These are phyloP conservation scores for Pyrus hybrid DNA, from an alignment of 331 rosid genomes.

Conservation along the genomic window DNA sequence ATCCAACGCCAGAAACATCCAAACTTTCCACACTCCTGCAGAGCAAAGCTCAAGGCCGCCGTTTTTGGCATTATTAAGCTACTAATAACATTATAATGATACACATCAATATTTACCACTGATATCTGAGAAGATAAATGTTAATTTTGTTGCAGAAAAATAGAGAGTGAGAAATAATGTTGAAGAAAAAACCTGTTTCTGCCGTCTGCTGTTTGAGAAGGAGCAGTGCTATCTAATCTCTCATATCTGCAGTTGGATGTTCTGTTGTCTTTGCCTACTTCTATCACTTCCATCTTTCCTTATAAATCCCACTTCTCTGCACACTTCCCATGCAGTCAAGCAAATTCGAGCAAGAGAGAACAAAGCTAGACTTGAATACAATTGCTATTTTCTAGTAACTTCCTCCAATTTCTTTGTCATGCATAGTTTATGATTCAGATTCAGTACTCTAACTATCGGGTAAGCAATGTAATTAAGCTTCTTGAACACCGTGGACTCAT, in stretches of 20 bases:
- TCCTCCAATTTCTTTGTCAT: background rate
- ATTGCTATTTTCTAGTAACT: no score
- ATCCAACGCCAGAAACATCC: constrained; percentile 12
- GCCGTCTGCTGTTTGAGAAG: constrained; percentile 5
- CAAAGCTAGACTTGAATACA: background rate
- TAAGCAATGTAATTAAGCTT: background rate
- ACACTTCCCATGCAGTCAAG: background rate
- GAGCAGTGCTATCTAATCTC: constrained; percentile 14
- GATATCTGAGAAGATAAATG: no score
- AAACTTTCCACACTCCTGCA: constrained; percentile 2
- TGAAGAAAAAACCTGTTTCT: constrained; percentile 6
- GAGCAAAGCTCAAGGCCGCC: background rate
- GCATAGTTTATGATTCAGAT: background rate
- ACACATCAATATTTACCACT: no score
- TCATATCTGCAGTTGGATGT: constrained; percentile 2
- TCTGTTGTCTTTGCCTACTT: constrained; percentile 9
- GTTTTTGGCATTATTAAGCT: background rate
- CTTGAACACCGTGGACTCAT: no score
- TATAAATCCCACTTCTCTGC: background rate
- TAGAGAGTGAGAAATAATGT: background rate
- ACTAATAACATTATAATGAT: background rate
- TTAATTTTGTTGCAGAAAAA: background rate
- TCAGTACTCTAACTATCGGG: background rate
- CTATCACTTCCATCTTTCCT: constrained; percentile 5
- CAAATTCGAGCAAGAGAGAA: background rate